Evolutionary conservation across 1,139 yeast genomes (phyloP), one percentile per base, ranked within the genome.

Genomic region (Hanseniaspora uvarum): DNA sequence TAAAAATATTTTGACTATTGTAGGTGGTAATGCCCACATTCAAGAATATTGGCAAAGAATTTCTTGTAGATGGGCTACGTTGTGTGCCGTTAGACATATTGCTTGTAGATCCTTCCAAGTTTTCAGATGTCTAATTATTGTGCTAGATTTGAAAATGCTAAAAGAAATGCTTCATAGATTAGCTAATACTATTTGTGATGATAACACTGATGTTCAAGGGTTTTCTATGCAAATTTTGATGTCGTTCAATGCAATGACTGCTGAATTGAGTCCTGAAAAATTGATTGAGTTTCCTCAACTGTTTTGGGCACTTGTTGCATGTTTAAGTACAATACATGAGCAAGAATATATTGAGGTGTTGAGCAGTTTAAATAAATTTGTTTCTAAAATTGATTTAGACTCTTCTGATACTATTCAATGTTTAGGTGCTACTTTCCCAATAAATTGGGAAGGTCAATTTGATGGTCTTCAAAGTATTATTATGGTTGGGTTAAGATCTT

Each of bases 31-130:
- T 0, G 79, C 81, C 1, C 74, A 73, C 3, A 70, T 89, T 28
- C 94, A 83, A 62, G 78, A 77, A 51, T 83, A 82, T 54, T 87
- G 98, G 98, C 83, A 95, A 52, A 72, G 83, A 48, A 80, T 80
- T 1, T 86, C 97, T 0, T 72, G 94, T 47, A 75, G 76, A 38
- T 94, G 98, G 98, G 97, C 98, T 0, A 92, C 98, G 0, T 82
- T 96, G 1, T 92, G 98, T 70, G 95, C 97, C 2, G 98, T 92
- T 0, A 77, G 97, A 62, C 99, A 94, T 65, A 79, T 92, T 63
- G 98, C 99, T 0, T 92, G 98, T 62, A 78, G 98, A 33, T 88
- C 97, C 0, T 92, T 94, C 67, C 98, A 94, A 65, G 76, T 88
- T 0, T 92, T 89, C 69, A 73, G 99, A 50, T 86, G 95, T 4